Conservation (phyloP, 164 flowering plant species). For the Magnolia changhungtana region DNA sequence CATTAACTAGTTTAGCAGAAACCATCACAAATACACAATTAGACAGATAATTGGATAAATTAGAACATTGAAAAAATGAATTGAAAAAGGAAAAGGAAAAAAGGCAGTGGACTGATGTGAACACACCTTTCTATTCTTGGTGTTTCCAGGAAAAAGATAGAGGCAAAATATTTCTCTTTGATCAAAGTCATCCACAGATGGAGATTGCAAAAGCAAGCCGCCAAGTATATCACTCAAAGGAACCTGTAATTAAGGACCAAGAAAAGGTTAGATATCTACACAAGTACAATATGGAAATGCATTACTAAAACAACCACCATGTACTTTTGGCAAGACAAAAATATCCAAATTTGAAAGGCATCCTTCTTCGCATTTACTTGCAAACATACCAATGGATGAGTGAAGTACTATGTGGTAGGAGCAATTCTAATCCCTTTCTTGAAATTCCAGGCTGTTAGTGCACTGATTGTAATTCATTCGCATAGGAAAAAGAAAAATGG, state of each 20-base stretch:
- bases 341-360: background rate
- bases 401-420: background rate
- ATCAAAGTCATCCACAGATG: slow-evolving; percentile 59
- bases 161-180: slow-evolving; percentile 77
- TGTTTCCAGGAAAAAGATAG: slow-evolving; percentile 62
- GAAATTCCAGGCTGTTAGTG: background rate
- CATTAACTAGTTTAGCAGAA: background rate
- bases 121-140: slow-evolving; percentile 46
- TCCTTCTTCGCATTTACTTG: background rate
- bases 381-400: background rate
- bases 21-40: background rate
- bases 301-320: background rate
- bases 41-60: background rate
- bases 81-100: background rate
- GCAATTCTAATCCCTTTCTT: background rate
- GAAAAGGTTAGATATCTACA: background rate
- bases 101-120: background rate
- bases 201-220: slow-evolving; percentile 68
- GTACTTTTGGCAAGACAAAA: background rate
- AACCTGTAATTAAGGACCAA: slow-evolving; percentile 35
- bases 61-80: background rate
- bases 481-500: too few species aligned
- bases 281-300: background rate
- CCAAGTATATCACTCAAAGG: slow-evolving; percentile 56
- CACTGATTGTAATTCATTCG: too few species aligned